Conservation (phyloP, 805 yeast species). For the Lipomyces orientalis region DNA sequence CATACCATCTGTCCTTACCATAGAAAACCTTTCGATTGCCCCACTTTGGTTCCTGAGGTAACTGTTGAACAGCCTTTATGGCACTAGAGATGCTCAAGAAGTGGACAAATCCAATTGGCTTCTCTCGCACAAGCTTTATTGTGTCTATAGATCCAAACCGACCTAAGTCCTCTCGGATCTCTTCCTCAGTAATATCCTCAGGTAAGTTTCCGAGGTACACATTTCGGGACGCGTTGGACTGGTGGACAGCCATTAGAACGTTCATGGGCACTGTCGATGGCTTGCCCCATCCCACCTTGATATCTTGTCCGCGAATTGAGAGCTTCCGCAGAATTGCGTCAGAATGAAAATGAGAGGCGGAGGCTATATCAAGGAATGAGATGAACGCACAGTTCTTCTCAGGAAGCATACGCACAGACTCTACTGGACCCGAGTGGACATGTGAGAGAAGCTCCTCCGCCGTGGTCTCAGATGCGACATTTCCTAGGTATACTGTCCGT, state of each 20-base stretch:
- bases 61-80: constrained; percentile 77
- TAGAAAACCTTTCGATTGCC: constrained; percentile 79
- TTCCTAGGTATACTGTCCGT: constrained; percentile 89
- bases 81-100: constrained; percentile 85
- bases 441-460: constrained; percentile 85
- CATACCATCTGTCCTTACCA: constrained; percentile 78
- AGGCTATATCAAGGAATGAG: constrained; percentile 84
- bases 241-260: constrained; percentile 74
- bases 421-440: constrained; percentile 89
- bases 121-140: constrained; percentile 76
- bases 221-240: constrained; percentile 91
- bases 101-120: constrained; percentile 82
- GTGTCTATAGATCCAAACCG: constrained; percentile 85
- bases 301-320: constrained; percentile 77
- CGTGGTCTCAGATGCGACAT: constrained; percentile 79
- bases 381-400: constrained; percentile 88
- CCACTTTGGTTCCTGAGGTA: constrained; percentile 73
- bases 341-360: constrained; percentile 89
- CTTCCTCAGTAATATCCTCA: constrained; percentile 68
- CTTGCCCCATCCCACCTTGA: constrained; percentile 93
- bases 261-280: constrained; percentile 74
- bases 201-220: constrained; percentile 85
- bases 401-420: constrained; percentile 71
- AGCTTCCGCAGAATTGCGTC: constrained; percentile 87
- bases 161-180: constrained; percentile 67